Evolutionary conservation across 192 early-diverging fungal species (phyloP), one percentile per base, ranked within the genome.

Genomic region (Umbelopsis sp.): DNA sequence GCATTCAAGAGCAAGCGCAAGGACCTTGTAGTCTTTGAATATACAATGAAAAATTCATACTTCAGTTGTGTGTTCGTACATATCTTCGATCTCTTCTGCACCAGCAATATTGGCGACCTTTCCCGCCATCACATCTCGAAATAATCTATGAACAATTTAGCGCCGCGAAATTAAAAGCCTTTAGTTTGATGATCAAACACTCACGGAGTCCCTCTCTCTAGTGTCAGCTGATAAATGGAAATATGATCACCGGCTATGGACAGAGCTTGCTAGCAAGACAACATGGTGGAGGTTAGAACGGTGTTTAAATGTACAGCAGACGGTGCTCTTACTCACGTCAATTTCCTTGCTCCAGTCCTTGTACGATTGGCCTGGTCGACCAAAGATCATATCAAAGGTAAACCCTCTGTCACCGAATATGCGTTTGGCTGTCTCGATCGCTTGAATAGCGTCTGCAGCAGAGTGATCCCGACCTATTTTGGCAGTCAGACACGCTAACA

Each of bases 361-460:
- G 8, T 83, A 33, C 6, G 73, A 77, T 64, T 87, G 83, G 16
- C 78, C 80, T 13, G 75, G 67, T 69, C 84, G 74, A 10, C 79
- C 85, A 77, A 83, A 85, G 16, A 87, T 87, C 23, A 87, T 64
- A 71, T 87, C 85, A 75, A 85, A 81, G 1, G 78, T 80, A 11
- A 87, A 75, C 8, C 61, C 74, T 13, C 66, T 44, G n/a, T 74
- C 71, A 12, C 74, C 70, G 79, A 84, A 87, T 1, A 85, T 68
- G 2, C 70, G 13, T 51, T 78, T 77, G 1, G 85, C 83, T 47
- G 70, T 75, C 2, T 75, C 46, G 2, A 87, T 25, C 12, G 83
- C 78, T 35, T 74, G 64, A 5, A 87, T 65, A 15, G 76, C 81
- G 35, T 84, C 75, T 18, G 67, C 52, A 9, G 73, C 75, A 10